Evolutionary conservation across 2,329 filamentous ascomycete genomes (phyloP), one percentile per base, ranked within the genome.

Genomic region (Monosporascus ibericus): DNA sequence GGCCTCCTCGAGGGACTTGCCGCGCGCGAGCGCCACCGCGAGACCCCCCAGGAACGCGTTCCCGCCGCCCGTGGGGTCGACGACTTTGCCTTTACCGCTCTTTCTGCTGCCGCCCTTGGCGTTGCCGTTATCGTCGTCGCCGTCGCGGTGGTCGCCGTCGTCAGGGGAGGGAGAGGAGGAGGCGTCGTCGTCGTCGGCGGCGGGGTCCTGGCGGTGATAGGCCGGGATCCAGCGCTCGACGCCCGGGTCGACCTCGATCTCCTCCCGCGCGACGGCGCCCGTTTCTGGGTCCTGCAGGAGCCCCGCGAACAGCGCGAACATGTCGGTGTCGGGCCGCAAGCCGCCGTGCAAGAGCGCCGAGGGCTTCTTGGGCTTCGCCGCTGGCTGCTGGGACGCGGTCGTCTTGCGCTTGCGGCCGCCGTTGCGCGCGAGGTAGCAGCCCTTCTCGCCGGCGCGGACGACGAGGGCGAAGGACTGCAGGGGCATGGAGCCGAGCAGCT

Each of bases 1-100:
- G 5, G 90, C 91, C 61, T 90, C 84, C 55, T 85, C 82, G 40
- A 88, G 74, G 25, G 68, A 65, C 59, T 79, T 75, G 1, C 81
- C 84, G 49, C 86, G 72, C 34, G 76, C 84, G 59, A 87, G 70
- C 1, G 76, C 83, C 14, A 85, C 74, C 0, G 76, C 73, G 47
- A 84, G 60, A n/a, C 80, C 79, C 22, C 79, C 79, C 24, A 96
- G 75, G 62, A 96, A 97, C 0, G 88, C 86, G 69, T 99, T 99
- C 1, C 94, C 94, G 20, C 91, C 94, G 9, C 94, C 94, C 0
- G 94, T 97, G 0, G 92, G 92, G 68, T 97, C 94, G n/a, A 94
- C 73, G 1, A 96, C 90, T 53, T 74, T 81, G 38, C 72, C 67
- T 5, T 66, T 52, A 7, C 64, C 58, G 1, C 49, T 62, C 17